Percentiles rank a stretch among this genome's conserved stretches.
Evolutionary conservation across 352 stramenopile genomes (phyloP).

Genomic region (Achlya hypogyna): DNA sequence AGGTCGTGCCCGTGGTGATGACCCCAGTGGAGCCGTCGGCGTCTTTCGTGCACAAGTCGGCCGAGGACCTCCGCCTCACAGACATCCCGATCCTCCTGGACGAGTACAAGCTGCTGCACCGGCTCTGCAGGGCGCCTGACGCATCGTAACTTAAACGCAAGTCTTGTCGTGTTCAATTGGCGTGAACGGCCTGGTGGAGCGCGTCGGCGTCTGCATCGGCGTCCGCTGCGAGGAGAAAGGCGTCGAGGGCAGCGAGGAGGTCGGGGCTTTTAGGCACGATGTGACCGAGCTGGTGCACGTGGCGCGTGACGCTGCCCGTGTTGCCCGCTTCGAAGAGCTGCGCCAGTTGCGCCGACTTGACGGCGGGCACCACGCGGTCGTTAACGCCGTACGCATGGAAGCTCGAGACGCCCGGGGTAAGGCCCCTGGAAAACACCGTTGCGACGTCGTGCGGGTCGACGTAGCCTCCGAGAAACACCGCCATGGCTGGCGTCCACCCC

Average conservation of each 20-base stretch:
- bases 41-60: constrained; percentile 2
- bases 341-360: constrained; percentile 59
- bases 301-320: constrained; percentile 43
- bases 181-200: not conserved
- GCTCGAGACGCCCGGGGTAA: constrained; percentile 42
- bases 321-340: constrained; percentile 42
- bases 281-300: constrained; percentile 63
- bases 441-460: constrained; percentile 46
- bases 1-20: not conserved
- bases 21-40: not conserved
- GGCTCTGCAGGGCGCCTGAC: not conserved
- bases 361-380: constrained; percentile 66
- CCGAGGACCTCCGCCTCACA: constrained; percentile 5
- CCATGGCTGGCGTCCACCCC: constrained; percentile 55
- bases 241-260: not conserved
- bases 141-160: not conserved
- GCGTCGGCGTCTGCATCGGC: not conserved
- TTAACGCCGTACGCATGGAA: constrained; percentile 74
- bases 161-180: no score
- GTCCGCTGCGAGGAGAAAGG: not conserved
- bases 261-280: constrained; percentile 53
- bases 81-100: constrained; percentile 16
- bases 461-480: constrained; percentile 71
- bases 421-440: constrained; percentile 31
- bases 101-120: constrained; percentile 20